Evolutionary conservation across 306 rosid genomes (phyloP).

Genomic region (Vachellia pachyceras): DNA sequence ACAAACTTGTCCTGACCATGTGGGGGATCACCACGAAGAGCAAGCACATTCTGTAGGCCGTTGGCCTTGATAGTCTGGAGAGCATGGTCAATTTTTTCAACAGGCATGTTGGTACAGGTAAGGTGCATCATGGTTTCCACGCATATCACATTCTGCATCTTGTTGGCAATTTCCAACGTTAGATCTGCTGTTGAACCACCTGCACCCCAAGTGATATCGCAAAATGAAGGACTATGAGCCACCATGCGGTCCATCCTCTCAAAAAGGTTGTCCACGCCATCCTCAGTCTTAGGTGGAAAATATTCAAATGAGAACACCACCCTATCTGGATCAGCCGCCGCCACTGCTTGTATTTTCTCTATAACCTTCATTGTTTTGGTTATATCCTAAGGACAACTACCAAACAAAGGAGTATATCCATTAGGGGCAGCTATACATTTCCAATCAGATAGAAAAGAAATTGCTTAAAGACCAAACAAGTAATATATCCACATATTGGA

Average conservation of each 20-base stretch:
- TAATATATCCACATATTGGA: background rate
- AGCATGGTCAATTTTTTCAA: constrained; percentile 92
- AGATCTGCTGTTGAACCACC: constrained; percentile 96
- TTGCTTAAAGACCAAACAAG: background rate
- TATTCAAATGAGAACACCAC: constrained; percentile 92
- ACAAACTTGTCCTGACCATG: constrained; percentile 98
- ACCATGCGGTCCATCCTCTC: constrained; percentile 99
- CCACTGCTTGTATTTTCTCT: constrained; percentile 69
- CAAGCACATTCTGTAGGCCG: constrained; percentile 96
- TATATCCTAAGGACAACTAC: constrained; percentile 27
- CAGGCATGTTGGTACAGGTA: constrained; percentile 97
- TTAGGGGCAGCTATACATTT: constrained; percentile 22
- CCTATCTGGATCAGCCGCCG: constrained; percentile 52
- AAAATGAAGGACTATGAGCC: constrained; percentile 84
- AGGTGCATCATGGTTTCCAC: constrained; percentile 98
- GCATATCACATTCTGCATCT: constrained; percentile 91
- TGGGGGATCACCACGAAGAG: constrained; percentile 96
- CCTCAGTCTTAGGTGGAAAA: constrained; percentile 96
- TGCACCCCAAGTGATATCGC: constrained; percentile 99
- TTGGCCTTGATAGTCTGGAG: constrained; percentile 79
- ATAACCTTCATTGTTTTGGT: constrained; percentile 67
- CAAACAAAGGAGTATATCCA: constrained; percentile 28
- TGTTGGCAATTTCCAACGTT: constrained; percentile 84
- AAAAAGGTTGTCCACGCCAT: constrained; percentile 87
- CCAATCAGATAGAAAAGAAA: background rate